phyloP scores from a whole-genome alignment of 139 green algal species.

The Chlorella sp. region DNA sequence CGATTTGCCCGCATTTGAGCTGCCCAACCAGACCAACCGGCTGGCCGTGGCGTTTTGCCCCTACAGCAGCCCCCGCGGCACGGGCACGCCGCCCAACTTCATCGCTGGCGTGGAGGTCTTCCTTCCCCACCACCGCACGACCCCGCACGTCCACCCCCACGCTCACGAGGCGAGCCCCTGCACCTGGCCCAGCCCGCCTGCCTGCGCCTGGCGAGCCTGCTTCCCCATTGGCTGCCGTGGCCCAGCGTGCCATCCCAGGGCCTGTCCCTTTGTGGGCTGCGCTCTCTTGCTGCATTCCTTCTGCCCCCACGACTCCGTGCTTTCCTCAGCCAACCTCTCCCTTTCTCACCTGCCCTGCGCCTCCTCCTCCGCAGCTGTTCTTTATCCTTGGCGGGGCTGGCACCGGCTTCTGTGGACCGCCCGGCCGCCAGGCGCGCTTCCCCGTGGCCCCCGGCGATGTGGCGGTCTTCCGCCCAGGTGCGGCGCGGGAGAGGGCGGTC shows the following conservation, averaged over 20 bases:
- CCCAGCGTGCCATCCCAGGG: too few species aligned
- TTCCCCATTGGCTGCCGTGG: too few species aligned
- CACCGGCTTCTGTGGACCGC: slow-evolving; percentile 49
- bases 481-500: too few species aligned
- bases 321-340: too few species aligned
- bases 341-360: too few species aligned
- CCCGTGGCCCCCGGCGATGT: slow-evolving; percentile 65
- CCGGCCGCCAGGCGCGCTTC: slow-evolving; percentile 48
- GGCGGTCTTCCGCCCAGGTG: slow-evolving; percentile 73
- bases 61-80: background rate
- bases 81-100: slow-evolving; percentile 41
- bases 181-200: too few species aligned
- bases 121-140: slow-evolving; percentile 66
- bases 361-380: too few species aligned
- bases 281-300: too few species aligned
- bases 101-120: slow-evolving; percentile 85
- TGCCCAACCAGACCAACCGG: slow-evolving; percentile 82
- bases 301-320: too few species aligned
- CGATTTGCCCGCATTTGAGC: slow-evolving; percentile 67
- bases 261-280: too few species aligned
- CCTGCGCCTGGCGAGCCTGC: too few species aligned
- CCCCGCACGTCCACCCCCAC: slow-evolving; percentile 66
- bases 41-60: slow-evolving; percentile 78
- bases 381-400: slow-evolving; percentile 78
- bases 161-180: too few species aligned